Evolutionary conservation across 2,329 filamentous ascomycete species (phyloP).

Genomic region (Cladosporium cucumerinum): DNA sequence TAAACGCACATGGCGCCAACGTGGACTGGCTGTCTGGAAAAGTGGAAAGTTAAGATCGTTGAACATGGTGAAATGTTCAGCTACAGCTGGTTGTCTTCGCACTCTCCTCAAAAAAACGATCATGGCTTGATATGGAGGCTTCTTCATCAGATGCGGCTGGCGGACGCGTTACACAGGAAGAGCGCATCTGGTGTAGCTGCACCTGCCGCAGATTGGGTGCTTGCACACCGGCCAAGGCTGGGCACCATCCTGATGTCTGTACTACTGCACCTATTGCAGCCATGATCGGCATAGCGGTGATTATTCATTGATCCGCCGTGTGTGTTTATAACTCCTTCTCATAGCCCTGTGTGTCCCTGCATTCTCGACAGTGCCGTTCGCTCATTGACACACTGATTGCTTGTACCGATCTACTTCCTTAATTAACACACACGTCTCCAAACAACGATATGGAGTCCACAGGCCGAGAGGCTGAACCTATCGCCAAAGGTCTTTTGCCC

Average conservation of each 20-base stretch:
- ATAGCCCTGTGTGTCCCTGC: neutral
- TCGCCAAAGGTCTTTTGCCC: slow-evolving; percentile 62
- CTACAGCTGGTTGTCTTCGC: neutral
- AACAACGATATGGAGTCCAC: slow-evolving; percentile 27
- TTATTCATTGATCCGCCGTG: neutral
- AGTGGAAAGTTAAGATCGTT: neutral
- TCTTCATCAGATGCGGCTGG: neutral
- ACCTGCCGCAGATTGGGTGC: slow-evolving; percentile 6
- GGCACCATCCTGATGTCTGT: neutral
- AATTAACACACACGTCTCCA: neutral
- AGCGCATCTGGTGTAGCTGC: slow-evolving; percentile 5
- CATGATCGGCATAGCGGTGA: neutral
- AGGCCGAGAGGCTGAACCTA: slow-evolving; percentile 57
- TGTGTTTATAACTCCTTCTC: neutral
- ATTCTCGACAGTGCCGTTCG: neutral
- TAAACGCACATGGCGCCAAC: neutral
- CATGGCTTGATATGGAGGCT: neutral
- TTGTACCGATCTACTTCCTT: neutral
- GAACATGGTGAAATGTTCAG: neutral
- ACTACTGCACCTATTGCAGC: neutral
- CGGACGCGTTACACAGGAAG: neutral
- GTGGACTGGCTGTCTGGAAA: neutral
- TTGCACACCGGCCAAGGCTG: neutral
- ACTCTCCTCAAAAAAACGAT: neutral
- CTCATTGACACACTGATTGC: neutral